Base-by-base conservation (phyloP, 768 basidiomycete genomes). In the Lyophyllum semitale region DNA sequence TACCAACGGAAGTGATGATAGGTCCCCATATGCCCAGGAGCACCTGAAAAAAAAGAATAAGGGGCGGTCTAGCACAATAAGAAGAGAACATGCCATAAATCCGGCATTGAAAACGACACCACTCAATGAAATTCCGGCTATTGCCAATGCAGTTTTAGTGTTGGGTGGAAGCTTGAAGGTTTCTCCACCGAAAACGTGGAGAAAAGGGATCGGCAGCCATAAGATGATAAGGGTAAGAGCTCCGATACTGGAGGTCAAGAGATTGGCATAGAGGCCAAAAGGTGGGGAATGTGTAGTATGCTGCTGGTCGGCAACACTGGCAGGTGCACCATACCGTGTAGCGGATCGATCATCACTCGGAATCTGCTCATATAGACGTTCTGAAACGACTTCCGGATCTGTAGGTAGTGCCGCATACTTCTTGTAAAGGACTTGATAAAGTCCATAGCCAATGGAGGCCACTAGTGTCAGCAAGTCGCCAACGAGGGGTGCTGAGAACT, bases 371-470 rank as follows among this genome's bases (percentile, higher is more conserved):
- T 88, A 87, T 15, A 68, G 59, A 32, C 55, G 61, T 29, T 80
- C 77, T 3, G 75, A 60, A 3, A 72, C 67, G 18, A 73, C 67
- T 54, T 86, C 84, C 2, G 83, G 80, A 59, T 86, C 85, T n/a
- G 77, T 81, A 3, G 88, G 83, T 15, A 91, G 73, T 6, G 89
- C 86, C 11, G 82, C 84, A 62, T 90, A 84, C 67, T 79, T 83
- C 75, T 92, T 94, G 81, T 94, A 94, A 38, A 91, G 66, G 42
- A 93, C 91, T 75, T 93, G 91, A 61, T 93, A 93, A 6, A 90
- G 71, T 13, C 85, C 89, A 66, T 89, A 93, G 13, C 78, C 72
- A 54, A 93, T 62, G 4, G 91, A 88, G 6, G 89, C 90, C 15
- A 82, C 56, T 27, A 94, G 80, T 1, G 89, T 90, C 50, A 94